Evolutionary conservation across 2,329 filamentous ascomycete genomes (phyloP).

Genomic region (Exophiala dermatitidis): DNA sequence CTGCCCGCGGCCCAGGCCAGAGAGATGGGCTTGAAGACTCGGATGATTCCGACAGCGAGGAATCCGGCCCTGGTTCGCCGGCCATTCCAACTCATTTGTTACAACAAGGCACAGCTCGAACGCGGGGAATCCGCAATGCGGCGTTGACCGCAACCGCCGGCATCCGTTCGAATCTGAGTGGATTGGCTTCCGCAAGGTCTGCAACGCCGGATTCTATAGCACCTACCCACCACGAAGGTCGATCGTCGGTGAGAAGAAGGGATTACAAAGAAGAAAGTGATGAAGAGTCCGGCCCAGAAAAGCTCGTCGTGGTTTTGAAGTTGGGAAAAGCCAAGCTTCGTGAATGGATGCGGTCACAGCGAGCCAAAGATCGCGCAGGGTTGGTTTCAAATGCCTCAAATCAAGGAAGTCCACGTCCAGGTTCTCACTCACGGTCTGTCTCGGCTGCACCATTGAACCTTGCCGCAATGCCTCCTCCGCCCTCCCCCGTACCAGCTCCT

Average conservation of each 20-base stretch:
- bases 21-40: conserved; percentile 63
- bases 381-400: conserved; percentile 25
- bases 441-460: conserved; percentile 31
- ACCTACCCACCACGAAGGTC: conserved; percentile 61
- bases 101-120: conserved; percentile 68
- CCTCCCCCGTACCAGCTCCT: conserved; percentile 36
- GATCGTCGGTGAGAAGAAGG: conserved; percentile 57
- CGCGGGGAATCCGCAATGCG: conserved; percentile 80
- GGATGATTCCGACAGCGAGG: conserved; percentile 77
- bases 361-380: conserved; percentile 43
- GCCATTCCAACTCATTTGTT: conserved; percentile 61
- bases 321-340: conserved; percentile 65
- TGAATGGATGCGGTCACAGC: conserved; percentile 48
- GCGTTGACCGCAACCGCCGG: conserved; percentile 79
- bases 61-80: conserved; percentile 80
- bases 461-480: conserved; percentile 47
- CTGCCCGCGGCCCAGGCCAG: conserved; percentile 50
- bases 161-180: conserved; percentile 65
- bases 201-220: conserved; percentile 72
- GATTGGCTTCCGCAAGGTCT: conserved; percentile 56
- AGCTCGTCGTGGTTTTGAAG: conserved; percentile 66
- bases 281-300: conserved; percentile 56
- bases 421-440: conserved; percentile 30
- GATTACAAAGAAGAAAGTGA: conserved; percentile 71
- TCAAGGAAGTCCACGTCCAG: conserved; percentile 25